Evolutionary conservation across 768 basidiomycete genomes (phyloP).

Genomic region (Nidularia pulvinata): DNA sequence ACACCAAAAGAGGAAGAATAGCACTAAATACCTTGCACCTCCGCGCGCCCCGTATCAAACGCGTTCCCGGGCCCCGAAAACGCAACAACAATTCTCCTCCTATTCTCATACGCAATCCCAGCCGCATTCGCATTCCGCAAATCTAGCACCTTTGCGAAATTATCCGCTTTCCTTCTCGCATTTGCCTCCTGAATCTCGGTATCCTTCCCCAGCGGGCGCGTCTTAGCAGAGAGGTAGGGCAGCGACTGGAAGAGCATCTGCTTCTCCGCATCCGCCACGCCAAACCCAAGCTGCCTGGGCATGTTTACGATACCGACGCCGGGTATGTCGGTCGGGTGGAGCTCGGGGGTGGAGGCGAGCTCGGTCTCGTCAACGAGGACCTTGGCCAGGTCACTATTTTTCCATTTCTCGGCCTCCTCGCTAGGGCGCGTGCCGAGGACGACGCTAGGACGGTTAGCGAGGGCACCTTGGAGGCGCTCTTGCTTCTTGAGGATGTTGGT

Average conservation of each 20-base stretch:
- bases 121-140: constrained; percentile 85
- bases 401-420: constrained; percentile 65
- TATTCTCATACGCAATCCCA: constrained; percentile 89
- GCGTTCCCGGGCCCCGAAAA: constrained; percentile 75
- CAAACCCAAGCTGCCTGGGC: constrained; percentile 62
- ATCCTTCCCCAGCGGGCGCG: constrained; percentile 9
- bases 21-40: constrained; percentile 90
- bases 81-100: constrained; percentile 70
- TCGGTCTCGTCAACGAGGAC: constrained; percentile 56
- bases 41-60: constrained; percentile 79
- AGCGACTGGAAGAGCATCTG: constrained; percentile 66
- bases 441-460: constrained; percentile 54
- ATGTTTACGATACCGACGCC: constrained; percentile 37
- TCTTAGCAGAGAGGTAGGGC: constrained; percentile 48
- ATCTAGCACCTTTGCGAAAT: constrained; percentile 74
- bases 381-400: constrained; percentile 61
- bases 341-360: constrained; percentile 25
- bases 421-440: constrained; percentile 72
- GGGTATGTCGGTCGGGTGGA: constrained; percentile 18
- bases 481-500: constrained; percentile 41
- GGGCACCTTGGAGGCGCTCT: constrained; percentile 32
- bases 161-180: constrained; percentile 46
- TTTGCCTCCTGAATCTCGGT: constrained; percentile 16
- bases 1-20: constrained; percentile 13
- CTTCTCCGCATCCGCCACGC: constrained; percentile 59